Evolutionary conservation across 768 basidiomycete genomes (phyloP).

Genomic region (Rhizopogon vulgaris): DNA sequence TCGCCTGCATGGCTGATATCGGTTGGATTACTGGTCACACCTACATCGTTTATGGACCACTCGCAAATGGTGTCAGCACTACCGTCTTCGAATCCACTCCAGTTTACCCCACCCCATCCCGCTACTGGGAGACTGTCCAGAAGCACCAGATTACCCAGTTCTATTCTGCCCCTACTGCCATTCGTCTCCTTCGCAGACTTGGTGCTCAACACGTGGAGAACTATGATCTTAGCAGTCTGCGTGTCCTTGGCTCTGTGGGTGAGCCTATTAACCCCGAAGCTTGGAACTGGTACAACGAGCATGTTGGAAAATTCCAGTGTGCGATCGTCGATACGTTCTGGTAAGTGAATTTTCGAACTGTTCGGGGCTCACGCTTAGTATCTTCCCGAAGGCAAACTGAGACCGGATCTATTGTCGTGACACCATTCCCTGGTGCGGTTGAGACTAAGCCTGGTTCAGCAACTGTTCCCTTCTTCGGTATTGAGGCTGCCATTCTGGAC

Average conservation of each 20-base stretch:
- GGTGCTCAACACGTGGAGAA: conserved; percentile 82
- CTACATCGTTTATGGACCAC: conserved; percentile 95
- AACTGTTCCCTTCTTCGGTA: conserved; percentile 97
- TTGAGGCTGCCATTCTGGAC: conserved; percentile 84
- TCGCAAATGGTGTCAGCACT: conserved; percentile 78
- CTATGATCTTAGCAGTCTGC: conserved; percentile 74
- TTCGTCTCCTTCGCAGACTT: conserved; percentile 81
- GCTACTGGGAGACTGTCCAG: conserved; percentile 96
- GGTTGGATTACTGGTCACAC: conserved; percentile 99
- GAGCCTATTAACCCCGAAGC: conserved; percentile 99
- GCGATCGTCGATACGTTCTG: conserved; percentile 94
- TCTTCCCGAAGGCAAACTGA: conserved; percentile 76
- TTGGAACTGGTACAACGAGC: conserved; percentile 98
- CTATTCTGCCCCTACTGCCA: conserved; percentile 93
- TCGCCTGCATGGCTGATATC: conserved; percentile 97
- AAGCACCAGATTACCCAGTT: conserved; percentile 94
- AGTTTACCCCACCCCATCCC: conserved; percentile 90
- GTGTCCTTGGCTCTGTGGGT: conserved; percentile 89
- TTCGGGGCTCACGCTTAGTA: neutral
- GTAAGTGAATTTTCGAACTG: conserved; percentile 26
- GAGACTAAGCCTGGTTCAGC: conserved; percentile 95
- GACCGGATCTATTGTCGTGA: conserved; percentile 92
- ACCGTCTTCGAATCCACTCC: conserved; percentile 96
- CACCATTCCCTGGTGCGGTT: conserved; percentile 93
- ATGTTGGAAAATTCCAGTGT: conserved; percentile 82